phyloP scores from a whole-genome alignment of 1,139 yeast genomes.

The Ashbya aceris region DNA sequence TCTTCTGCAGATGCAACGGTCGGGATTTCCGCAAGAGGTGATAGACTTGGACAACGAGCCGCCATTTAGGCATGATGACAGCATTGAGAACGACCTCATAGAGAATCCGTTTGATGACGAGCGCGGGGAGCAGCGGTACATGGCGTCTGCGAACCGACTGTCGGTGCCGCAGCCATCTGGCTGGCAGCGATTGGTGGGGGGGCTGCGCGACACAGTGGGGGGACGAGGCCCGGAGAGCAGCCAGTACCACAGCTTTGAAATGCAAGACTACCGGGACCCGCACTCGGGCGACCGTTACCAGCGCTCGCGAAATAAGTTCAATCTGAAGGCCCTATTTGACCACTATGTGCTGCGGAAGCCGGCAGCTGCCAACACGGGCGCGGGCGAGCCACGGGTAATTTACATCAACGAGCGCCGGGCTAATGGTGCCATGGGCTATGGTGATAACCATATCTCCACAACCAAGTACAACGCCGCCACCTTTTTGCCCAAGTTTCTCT shows the following conservation, averaged over 20 bases:
- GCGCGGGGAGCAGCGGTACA: constrained; percentile 10
- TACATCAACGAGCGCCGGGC: constrained; percentile 52
- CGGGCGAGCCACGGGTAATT: constrained; percentile 57
- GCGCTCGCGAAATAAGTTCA: constrained; percentile 36
- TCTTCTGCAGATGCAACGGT: constrained; percentile 17
- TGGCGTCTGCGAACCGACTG: neutral
- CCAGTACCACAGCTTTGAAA: constrained; percentile 29
- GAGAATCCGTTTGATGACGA: constrained; percentile 29
- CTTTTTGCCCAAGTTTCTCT: constrained; percentile 84
- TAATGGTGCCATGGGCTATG: constrained; percentile 50
- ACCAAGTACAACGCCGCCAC: constrained; percentile 95
- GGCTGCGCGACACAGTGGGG: constrained; percentile 13
- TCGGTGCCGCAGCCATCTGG: constrained; percentile 10
- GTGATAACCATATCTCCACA: constrained; percentile 84
- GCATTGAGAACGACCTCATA: constrained; percentile 23
- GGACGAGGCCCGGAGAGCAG: constrained; percentile 10
- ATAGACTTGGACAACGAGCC: constrained; percentile 23
- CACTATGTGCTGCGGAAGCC: constrained; percentile 35
- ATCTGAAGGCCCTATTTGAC: constrained; percentile 47
- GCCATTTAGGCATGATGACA: constrained; percentile 9
- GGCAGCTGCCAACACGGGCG: constrained; percentile 25
- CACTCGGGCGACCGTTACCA: constrained; percentile 22
- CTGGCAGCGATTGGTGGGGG: constrained; percentile 17
- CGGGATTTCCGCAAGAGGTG: constrained; percentile 27
- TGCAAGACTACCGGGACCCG: constrained; percentile 25